Evolutionary conservation across 2,329 filamentous ascomycete species (phyloP), one percentile per base, ranked within the genome.

Genomic region (Arachnopeziza araneosa): DNA sequence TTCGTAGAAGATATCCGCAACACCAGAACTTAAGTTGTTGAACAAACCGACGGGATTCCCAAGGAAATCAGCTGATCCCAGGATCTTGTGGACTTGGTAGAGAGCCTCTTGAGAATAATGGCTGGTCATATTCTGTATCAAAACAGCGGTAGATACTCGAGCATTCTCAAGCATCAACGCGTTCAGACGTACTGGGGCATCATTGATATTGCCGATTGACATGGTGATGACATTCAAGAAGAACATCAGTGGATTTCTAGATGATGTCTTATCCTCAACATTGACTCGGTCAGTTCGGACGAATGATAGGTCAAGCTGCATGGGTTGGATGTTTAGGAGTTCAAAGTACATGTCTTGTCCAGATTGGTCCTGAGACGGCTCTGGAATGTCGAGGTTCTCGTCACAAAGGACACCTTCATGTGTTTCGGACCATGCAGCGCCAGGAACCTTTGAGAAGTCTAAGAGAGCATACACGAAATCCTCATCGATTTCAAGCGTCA

Each of bases 171-270:
- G 78, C 78, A 99, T 90, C 24, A 99, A 79, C 0, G 95, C 91
- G 64, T 98, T 99, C 72, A 99, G 86, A 54, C 91, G 87, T 57
- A 99, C 87, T 0, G 95, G 96, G 7, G 95, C 95, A 75, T 99
- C 96, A 70, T 99, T 99, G 79, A 99, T 91, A 70, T 99, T 99
- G 65, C 95, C 95, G 70, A 99, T 95, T 17, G 95, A 96, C 95
- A 99, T 99, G 0, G 96, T 98, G 79, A 99, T 87, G 67, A 98
- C 91, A 71, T 99, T 98, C 74, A 98, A 87, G 72, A 97, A 93
- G 78, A 98, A 99, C 93, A 98, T 98, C 74, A 99, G 82, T 0
- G 96, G 96, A 71, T 96, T 99, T 50, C 85, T 86, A 1, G 91
- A 91, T 17, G 91, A 91, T 53, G 92, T 89, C 68, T 95, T 96